phyloP scores from a whole-genome alignment of 1,139 yeast genomes.

The Saccharomyces hybrid region DNA sequence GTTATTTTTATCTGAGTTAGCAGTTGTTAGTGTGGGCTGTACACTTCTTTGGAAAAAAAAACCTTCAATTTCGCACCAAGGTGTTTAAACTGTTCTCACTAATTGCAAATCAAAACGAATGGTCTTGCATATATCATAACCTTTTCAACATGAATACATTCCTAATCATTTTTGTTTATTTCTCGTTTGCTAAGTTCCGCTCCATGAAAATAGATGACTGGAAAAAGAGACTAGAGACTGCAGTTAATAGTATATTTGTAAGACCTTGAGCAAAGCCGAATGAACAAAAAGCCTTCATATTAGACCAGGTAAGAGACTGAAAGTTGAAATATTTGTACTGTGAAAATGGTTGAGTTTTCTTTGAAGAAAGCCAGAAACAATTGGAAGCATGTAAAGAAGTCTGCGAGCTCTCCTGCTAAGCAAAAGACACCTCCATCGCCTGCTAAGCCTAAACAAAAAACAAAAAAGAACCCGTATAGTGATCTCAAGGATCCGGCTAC shows the following conservation, averaged over 20 bases:
- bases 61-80: not conserved
- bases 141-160: not conserved
- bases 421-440: slow-evolving; percentile 12
- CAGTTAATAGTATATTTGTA: not conserved
- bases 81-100: not conserved
- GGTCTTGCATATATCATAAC: not conserved
- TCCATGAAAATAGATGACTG: slow-evolving; percentile 1
- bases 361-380: slow-evolving; percentile 28
- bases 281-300: not conserved
- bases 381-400: slow-evolving; percentile 20
- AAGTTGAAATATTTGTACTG: not conserved
- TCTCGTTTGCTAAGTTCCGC: not conserved
- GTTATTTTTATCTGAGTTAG: not conserved
- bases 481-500: slow-evolving; percentile 22
- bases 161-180: not conserved
- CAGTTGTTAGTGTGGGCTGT: not conserved
- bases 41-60: not conserved
- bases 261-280: not conserved
- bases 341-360: slow-evolving; percentile 31
- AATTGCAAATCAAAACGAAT: not conserved
- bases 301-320: not conserved
- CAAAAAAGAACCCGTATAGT: slow-evolving; percentile 28
- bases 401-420: slow-evolving; percentile 13
- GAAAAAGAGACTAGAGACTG: not conserved
- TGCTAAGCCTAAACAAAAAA: slow-evolving; percentile 11